These are phyloP conservation scores for Penicillium verhagenii DNA, from an alignment of 495 filamentous ascomycete species.

Conservation along the genomic window DNA sequence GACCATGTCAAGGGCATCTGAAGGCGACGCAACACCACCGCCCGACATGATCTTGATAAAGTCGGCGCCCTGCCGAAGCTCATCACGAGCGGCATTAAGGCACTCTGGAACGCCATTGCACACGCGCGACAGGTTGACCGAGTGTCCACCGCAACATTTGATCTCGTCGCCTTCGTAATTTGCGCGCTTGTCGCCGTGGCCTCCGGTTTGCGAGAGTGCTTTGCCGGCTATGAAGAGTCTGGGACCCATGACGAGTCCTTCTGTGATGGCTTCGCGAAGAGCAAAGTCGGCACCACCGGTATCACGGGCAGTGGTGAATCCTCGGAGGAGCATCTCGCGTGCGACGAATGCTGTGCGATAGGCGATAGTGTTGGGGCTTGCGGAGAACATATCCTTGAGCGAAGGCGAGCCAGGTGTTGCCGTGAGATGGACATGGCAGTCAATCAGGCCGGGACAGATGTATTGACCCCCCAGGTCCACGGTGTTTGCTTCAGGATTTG, in stretches of 20 bases:
- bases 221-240: slow-evolving; percentile 44
- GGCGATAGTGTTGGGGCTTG: slow-evolving; percentile 9
- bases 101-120: slow-evolving; percentile 49
- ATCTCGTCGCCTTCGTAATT: slow-evolving; percentile 27
- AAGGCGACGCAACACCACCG: slow-evolving; percentile 49
- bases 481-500: not conserved
- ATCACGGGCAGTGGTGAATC: slow-evolving; percentile 51
- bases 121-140: slow-evolving; percentile 27
- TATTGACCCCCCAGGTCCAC: slow-evolving; percentile 45
- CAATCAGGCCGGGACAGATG: slow-evolving; percentile 54
- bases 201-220: slow-evolving; percentile 48
- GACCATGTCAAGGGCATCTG: slow-evolving; percentile 42
- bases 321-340: slow-evolving; percentile 44
- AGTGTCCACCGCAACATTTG: slow-evolving; percentile 39
- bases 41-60: slow-evolving; percentile 59
- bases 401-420: slow-evolving; percentile 36
- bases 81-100: slow-evolving; percentile 43
- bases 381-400: slow-evolving; percentile 17
- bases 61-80: slow-evolving; percentile 47
- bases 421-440: slow-evolving; percentile 54
- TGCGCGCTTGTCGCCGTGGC: slow-evolving; percentile 45
- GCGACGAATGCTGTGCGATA: slow-evolving; percentile 14
- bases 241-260: slow-evolving; percentile 42
- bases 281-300: slow-evolving; percentile 46
- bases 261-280: slow-evolving; percentile 44